phyloP scores from a whole-genome alignment of 2,329 filamentous ascomycete species.

The Xylariaceae sp. region DNA sequence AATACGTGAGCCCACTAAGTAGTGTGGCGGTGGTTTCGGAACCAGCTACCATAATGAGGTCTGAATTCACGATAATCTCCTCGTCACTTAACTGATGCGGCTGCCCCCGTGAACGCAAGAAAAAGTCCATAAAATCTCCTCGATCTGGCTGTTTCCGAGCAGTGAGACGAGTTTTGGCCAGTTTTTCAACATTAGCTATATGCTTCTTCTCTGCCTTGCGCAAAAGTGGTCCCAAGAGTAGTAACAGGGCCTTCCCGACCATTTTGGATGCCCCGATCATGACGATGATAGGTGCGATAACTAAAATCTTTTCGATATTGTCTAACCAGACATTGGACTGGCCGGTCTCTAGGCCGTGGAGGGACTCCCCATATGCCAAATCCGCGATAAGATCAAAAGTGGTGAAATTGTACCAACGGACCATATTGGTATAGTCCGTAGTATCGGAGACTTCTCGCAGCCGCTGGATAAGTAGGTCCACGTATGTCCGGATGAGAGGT shows the following conservation, averaged over 20 bases:
- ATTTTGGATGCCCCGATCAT: conserved; percentile 25
- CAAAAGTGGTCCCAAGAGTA: conserved; percentile 30
- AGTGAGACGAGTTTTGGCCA: conserved; percentile 31
- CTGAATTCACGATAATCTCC: conserved; percentile 41
- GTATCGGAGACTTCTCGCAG: conserved; percentile 33
- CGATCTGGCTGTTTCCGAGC: conserved; percentile 35
- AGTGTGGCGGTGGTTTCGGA: conserved; percentile 42
- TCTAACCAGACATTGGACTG: conserved; percentile 41
- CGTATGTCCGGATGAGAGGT: conserved; percentile 40
- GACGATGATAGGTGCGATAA: conserved; percentile 30
- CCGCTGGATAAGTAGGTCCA: conserved; percentile 40
- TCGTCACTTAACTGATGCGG: conserved; percentile 38
- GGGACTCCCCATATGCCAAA: conserved; percentile 33
- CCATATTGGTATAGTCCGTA: conserved; percentile 37
- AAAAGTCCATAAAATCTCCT: conserved; percentile 41
- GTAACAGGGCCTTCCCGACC: conserved; percentile 26
- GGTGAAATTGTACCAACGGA: conserved; percentile 45
- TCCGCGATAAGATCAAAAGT: conserved; percentile 39
- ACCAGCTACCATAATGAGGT: conserved; percentile 40
- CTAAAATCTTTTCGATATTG: conserved; percentile 32
- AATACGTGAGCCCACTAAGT: conserved; percentile 35
- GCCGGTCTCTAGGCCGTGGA: conserved; percentile 46
- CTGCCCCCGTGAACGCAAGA: conserved; percentile 39
- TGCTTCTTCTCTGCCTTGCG: conserved; percentile 38
- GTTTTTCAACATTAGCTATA: conserved; percentile 30